phyloP scores from a whole-genome alignment of 768 basidiomycete genomes.

The Mycena haematopus region DNA sequence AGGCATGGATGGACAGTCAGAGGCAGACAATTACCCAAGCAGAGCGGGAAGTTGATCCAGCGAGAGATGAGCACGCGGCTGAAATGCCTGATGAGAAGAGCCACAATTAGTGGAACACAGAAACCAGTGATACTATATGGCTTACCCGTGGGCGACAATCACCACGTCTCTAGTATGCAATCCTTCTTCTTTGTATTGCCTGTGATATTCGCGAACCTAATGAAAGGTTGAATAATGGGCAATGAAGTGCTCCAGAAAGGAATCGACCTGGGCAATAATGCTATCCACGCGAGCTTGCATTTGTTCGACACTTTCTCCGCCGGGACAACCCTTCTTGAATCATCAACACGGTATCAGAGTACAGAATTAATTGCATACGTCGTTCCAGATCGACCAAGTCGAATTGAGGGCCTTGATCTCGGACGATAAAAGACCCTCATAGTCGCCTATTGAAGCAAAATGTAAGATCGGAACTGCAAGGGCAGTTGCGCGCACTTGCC shows the following conservation, averaged over 20 bases:
- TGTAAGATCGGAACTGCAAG: background rate
- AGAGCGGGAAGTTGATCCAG: slow-evolving; percentile 77
- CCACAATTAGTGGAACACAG: slow-evolving; percentile 40
- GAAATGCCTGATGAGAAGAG: slow-evolving; percentile 57
- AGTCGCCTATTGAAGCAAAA: slow-evolving; percentile 59
- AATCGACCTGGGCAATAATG: slow-evolving; percentile 69
- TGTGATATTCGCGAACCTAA: slow-evolving; percentile 77
- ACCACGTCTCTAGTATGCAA: slow-evolving; percentile 77
- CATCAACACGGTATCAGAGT: slow-evolving; percentile 10
- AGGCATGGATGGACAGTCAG: background rate
- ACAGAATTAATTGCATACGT: slow-evolving; percentile 59
- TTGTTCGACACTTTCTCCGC: slow-evolving; percentile 82
- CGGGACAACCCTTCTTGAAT: slow-evolving; percentile 68
- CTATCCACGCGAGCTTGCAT: slow-evolving; percentile 82
- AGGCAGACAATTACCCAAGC: slow-evolving; percentile 48
- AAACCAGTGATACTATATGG: background rate
- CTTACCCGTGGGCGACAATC: slow-evolving; percentile 82
- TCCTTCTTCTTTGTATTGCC: slow-evolving; percentile 70
- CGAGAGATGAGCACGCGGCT: slow-evolving; percentile 79
- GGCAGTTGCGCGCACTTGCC: slow-evolving; percentile 39
- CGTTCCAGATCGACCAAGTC: slow-evolving; percentile 84
- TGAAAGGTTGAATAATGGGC: background rate
- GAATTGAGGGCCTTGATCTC: slow-evolving; percentile 72
- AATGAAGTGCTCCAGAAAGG: slow-evolving; percentile 19
- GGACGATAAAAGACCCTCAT: slow-evolving; percentile 81